These are phyloP conservation scores for Daldinia bambusicola DNA, from an alignment of 495 filamentous ascomycete genomes.

Conservation along the genomic window DNA sequence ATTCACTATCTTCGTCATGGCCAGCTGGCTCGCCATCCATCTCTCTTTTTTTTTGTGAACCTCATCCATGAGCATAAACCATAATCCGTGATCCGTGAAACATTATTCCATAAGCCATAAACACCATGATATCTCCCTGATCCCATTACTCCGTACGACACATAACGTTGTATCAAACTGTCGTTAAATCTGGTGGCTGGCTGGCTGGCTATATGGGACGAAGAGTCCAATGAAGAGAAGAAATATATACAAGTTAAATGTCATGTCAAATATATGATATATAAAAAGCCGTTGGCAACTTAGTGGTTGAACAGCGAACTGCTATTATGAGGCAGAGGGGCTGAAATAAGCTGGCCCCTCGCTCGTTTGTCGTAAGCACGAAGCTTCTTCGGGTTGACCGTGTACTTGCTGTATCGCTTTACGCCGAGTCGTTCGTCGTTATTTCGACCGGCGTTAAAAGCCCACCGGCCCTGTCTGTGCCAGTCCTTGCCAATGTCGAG, in stretches of 20 bases:
- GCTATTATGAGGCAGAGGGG: conserved; percentile 37
- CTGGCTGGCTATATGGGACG: neutral
- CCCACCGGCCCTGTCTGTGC: conserved; percentile 52
- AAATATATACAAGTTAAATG: neutral
- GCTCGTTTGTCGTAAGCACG: conserved; percentile 38
- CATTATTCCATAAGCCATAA: conserved; percentile 36
- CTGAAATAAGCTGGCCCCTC: conserved; percentile 41
- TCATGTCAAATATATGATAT: conserved; percentile 8
- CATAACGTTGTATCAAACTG: conserved; percentile 29
- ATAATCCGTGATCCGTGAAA: conserved; percentile 19
- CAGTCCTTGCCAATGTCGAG: conserved; percentile 50
- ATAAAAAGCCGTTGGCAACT: conserved; percentile 10
- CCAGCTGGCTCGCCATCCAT: conserved; percentile 4
- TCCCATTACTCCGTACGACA: conserved; percentile 26
- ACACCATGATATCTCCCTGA: conserved; percentile 31
- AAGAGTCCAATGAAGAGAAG: neutral
- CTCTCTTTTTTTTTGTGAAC: neutral
- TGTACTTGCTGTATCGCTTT: conserved; percentile 53
- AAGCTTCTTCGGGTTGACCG: conserved; percentile 47
- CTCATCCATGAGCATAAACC: conserved; percentile 1
- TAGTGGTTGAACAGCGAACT: conserved; percentile 39
- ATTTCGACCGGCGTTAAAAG: conserved; percentile 47
- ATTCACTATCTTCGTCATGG: conserved; percentile 11
- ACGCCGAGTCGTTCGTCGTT: conserved; percentile 51
- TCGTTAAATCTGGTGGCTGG: conserved; percentile 11